Percentiles rank a stretch among this genome's conserved stretches.
phyloP scores from a whole-genome alignment of 2,329 filamentous ascomycete species.

The Fusarium austroafricanum region DNA sequence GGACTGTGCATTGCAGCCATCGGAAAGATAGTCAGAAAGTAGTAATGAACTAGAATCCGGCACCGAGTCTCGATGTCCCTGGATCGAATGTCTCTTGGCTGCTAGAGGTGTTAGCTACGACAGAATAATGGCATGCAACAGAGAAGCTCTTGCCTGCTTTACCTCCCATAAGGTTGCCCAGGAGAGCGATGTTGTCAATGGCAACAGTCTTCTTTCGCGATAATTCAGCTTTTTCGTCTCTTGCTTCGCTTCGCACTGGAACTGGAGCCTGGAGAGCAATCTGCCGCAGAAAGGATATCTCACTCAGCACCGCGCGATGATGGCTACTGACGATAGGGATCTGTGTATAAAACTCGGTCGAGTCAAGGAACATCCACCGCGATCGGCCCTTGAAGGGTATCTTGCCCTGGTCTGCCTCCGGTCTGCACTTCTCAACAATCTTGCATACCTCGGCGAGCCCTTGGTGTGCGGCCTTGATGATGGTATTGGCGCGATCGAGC shows the following conservation, averaged over 20 bases:
- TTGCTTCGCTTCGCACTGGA: neutral
- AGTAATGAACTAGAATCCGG: neutral
- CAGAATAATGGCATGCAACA: neutral
- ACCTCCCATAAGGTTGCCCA: conserved; percentile 25
- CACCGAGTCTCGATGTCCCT: neutral
- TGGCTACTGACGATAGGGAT: conserved; percentile 43
- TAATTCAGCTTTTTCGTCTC: neutral
- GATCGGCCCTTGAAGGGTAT: conserved; percentile 36
- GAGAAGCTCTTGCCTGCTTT: conserved; percentile 3
- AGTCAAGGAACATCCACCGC: conserved; percentile 41
- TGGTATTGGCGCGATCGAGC: conserved; percentile 42
- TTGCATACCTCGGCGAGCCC: conserved; percentile 44
- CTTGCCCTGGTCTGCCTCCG: conserved; percentile 36
- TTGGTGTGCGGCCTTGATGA: conserved; percentile 45
- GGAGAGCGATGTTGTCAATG: conserved; percentile 23
- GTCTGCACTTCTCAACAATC: conserved; percentile 47
- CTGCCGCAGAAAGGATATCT: conserved; percentile 42
- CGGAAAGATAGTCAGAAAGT: too few species aligned
- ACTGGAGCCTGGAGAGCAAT: conserved; percentile 9
- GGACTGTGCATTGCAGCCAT: neutral
- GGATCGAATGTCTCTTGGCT: neutral
- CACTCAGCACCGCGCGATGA: conserved; percentile 42
- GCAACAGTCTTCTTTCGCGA: neutral
- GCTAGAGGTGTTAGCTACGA: neutral
- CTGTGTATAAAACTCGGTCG: conserved; percentile 38